Percentiles rank a stretch among this genome's conserved stretches.
phyloP scores from a whole-genome alignment of 2,329 filamentous ascomycete species.

The Pseudocercospora vitis region DNA sequence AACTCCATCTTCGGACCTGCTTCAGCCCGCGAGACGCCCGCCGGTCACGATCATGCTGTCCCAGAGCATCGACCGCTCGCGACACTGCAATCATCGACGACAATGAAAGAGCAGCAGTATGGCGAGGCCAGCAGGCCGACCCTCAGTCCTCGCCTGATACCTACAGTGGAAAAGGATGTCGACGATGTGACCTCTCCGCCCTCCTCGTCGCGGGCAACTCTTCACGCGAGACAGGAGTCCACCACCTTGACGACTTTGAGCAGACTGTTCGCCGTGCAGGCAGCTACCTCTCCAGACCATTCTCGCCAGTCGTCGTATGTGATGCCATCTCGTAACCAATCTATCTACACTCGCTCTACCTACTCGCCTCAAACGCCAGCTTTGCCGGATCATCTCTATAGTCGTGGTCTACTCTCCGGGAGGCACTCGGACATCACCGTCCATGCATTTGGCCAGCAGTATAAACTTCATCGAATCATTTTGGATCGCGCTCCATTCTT shows the following conservation, averaged over 20 bases:
- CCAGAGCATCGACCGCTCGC: conserved; percentile 13
- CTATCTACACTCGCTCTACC: conserved; percentile 24
- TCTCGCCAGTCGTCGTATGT: conserved; percentile 47
- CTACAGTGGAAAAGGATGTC: conserved; percentile 49
- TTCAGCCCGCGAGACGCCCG: conserved; percentile 10
- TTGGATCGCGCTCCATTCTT: conserved; percentile 60
- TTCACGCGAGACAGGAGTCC: conserved; percentile 38
- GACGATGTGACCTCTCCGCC: conserved; percentile 50
- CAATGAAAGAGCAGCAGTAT: conserved; percentile 22
- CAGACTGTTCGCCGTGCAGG: conserved; percentile 47
- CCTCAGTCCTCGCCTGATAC: conserved; percentile 33
- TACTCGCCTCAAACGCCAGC: conserved; percentile 31
- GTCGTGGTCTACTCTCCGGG: conserved; percentile 52
- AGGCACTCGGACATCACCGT: conserved; percentile 57
- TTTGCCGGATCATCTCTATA: conserved; percentile 55
- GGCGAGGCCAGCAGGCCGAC: conserved; percentile 10
- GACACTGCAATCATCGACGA: conserved; percentile 11
- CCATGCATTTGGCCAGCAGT: conserved; percentile 53
- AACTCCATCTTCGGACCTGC: conserved; percentile 26
- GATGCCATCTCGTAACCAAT: conserved; percentile 23
- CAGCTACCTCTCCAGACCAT: conserved; percentile 37
- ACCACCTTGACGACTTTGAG: conserved; percentile 47
- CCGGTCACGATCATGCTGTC: conserved; percentile 10
- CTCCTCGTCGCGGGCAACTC: conserved; percentile 31
- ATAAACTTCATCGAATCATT: conserved; percentile 55